Evolutionary conservation across 139 green algal species (phyloP).

Genomic region (Chlamydomonas applanata): DNA sequence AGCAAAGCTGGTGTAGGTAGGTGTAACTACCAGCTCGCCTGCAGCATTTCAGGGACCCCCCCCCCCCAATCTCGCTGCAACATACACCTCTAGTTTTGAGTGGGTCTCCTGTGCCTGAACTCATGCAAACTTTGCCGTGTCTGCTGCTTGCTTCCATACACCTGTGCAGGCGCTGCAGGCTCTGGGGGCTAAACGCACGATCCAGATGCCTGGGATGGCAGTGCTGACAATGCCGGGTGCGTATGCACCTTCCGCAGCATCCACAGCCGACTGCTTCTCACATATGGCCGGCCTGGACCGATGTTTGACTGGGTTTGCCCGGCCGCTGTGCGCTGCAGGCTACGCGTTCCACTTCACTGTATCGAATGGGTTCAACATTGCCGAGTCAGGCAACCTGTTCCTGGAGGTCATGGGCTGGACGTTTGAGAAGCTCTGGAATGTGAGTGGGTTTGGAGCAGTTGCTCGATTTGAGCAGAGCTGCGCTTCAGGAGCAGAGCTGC

Average conservation of each 20-base stretch:
- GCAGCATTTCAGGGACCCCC: no score
- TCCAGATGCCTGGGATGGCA: conserved; percentile 33
- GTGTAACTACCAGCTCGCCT: no score
- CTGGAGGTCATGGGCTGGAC: conserved; percentile 24
- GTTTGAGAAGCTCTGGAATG: conserved; percentile 18
- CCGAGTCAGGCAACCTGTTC: conserved; percentile 34
- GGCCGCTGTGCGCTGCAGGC: conserved; percentile 3
- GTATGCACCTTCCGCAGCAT: neutral
- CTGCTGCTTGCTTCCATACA: neutral
- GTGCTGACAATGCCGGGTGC: conserved; percentile 16
- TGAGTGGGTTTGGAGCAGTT: neutral
- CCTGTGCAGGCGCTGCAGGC: conserved; percentile 11
- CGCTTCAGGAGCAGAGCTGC: no score
- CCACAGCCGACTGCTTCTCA: no score
- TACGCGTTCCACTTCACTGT: conserved; percentile 39
- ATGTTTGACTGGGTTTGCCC: no score
- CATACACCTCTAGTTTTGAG: no score
- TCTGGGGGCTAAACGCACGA: conserved; percentile 14
- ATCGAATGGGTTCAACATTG: conserved; percentile 28
- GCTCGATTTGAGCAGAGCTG: no score
- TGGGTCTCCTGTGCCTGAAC: no score
- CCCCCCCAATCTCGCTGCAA: no score
- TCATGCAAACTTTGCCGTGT: no score
- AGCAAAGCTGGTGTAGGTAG: no score
- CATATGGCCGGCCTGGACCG: no score